Base-by-base conservation (phyloP, 768 basidiomycete species). In the Leccinum arenicola region DNA sequence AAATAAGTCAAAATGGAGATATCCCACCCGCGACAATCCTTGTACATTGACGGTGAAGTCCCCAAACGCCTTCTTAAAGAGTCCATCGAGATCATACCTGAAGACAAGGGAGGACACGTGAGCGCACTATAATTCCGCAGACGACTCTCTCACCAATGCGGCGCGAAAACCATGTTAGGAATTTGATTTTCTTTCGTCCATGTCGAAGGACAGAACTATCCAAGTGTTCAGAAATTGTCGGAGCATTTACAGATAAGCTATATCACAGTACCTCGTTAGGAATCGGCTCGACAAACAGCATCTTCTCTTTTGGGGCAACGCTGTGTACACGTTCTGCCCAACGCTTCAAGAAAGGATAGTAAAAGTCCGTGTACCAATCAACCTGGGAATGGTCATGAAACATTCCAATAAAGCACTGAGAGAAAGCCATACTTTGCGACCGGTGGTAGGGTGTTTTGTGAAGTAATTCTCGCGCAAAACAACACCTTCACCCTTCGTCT, bases 1-100 rank as follows among this genome's bases (percentile, higher is more conserved):
- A 45, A 23, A 12, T 10, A 5, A 8, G 12, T 11, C 2, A 35
- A 27, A 50, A 27, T 60, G 19, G 14, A 21, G 40, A 29, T 9
- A 36, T 72, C 82, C 45, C 68, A 95, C 95, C 72, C 90, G 78
- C 0, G 96, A 89, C 14, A 98, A 74, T 1, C 90, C 94, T 76
- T 98, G 96, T 0, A 98, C 95, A 68, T 98, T 96, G 47, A 93
- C 91, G 0, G 86, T 86, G 72, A 98, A 90, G 66, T 90, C 83
- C 0, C 91, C 87, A 61, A 93, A 93, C 3, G 83, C 81, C 71
- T 97, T 97, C 25, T 75, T 73, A 74, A 98, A 98, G 7, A 99
- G 78, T 7, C 87, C 84, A 56, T 95, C 88, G 7, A 99, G 81
- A 69, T 98, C 96, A 64, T 99, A 98, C 91, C 91, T 93, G 56